Percentiles rank a stretch among this genome's conserved stretches.
Conservation (phyloP, 768 basidiomycete species). For the Boletus barrowsii region DNA sequence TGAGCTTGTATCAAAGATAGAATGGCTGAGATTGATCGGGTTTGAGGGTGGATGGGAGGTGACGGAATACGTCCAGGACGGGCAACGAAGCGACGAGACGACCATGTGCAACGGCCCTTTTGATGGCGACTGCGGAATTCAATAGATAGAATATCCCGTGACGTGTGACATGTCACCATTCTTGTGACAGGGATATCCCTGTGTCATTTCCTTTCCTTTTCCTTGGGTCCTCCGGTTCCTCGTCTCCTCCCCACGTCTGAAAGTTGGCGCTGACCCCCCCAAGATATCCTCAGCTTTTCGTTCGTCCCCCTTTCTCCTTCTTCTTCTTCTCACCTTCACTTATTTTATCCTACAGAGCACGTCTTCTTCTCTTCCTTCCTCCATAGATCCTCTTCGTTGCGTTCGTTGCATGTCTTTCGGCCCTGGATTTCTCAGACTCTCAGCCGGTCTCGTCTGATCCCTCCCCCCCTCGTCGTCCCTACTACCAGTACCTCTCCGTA, state of each 20-base stretch:
- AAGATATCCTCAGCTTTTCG: conserved; percentile 6
- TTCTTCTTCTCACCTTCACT: neutral
- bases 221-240: conserved; percentile 21
- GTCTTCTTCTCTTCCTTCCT: neutral
- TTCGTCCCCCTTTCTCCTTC: conserved; percentile 13
- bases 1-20: neutral
- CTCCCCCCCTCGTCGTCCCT: conserved; percentile 27
- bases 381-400: conserved; percentile 8
- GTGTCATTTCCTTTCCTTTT: neutral
- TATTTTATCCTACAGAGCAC: neutral
- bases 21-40: conserved; percentile 3
- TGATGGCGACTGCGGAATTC: too few species aligned
- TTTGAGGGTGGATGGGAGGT: neutral
- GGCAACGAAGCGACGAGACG: neutral
- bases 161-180: neutral
- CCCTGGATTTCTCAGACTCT: conserved; percentile 30
- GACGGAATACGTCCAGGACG: neutral
- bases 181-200: too few species aligned
- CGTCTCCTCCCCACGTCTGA: conserved; percentile 24
- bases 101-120: neutral
- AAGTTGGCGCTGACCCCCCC: conserved; percentile 12
- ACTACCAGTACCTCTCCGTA: conserved; percentile 30
- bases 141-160: too few species aligned
- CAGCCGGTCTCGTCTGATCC: conserved; percentile 55
- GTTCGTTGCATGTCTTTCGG: conserved; percentile 28